A percentile compares a stretch with the other conserved stretches of the same genome.
phyloP scores from a whole-genome alignment of 78 protist genomes.

The Cyanophora paradoxa region DNA sequence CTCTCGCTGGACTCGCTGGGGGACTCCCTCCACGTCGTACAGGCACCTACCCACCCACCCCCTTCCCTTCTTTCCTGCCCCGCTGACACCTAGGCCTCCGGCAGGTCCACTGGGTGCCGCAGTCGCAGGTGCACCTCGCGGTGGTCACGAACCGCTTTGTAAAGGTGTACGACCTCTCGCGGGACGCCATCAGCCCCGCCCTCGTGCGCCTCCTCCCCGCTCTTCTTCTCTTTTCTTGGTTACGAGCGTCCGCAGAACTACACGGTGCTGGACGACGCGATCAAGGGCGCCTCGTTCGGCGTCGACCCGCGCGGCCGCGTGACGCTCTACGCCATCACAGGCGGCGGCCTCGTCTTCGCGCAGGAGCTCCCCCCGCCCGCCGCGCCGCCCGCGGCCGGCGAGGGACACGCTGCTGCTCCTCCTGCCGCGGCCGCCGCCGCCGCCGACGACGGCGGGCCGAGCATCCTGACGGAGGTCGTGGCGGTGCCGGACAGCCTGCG shows the following conservation, averaged over 20 bases:
- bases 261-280: neutral
- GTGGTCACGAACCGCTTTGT: conserved; percentile 16
- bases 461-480: neutral
- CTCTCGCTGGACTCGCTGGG: neutral
- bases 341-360: neutral
- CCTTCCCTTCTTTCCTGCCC: neutral
- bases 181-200: conserved; percentile 41
- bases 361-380: neutral
- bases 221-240: conserved; percentile 1
- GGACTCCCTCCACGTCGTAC: too few relatives aligned
- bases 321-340: neutral
- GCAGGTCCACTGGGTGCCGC: conserved; percentile 7
- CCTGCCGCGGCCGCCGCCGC: neutral
- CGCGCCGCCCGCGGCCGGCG: neutral
- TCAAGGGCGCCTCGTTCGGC: conserved; percentile 3
- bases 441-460: too few relatives aligned
- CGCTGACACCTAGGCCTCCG: neutral
- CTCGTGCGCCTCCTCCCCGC: neutral
- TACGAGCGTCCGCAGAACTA: neutral
- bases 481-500: neutral
- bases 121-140: neutral
- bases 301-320: too few relatives aligned
- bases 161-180: conserved; percentile 49
- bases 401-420: neutral
- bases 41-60: neutral